A percentile compares a stretch with the other conserved stretches of the same genome.
phyloP scores from a whole-genome alignment of 257 asterid genomes.

The Lavandula angustifolia region DNA sequence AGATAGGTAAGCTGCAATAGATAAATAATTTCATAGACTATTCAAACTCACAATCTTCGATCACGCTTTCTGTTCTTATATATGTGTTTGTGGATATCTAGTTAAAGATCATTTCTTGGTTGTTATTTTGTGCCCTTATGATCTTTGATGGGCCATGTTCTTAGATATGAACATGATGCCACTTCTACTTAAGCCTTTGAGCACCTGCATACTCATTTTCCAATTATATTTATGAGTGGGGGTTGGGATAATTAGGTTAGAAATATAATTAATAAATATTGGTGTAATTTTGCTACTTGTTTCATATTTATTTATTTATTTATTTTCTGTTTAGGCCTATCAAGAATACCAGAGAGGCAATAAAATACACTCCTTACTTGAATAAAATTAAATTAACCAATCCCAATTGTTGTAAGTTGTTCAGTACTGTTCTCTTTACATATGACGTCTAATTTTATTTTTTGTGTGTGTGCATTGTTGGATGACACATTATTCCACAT shows the following conservation, averaged over 20 bases:
- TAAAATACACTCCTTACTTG: slow-evolving; percentile 17
- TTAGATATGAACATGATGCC: not conserved
- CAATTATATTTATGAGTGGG: not conserved
- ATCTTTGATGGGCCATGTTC: not conserved
- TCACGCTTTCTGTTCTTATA: too few relatives aligned
- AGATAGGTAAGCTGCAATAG: too few relatives aligned
- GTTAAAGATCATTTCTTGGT: not conserved
- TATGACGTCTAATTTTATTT: slow-evolving; percentile 21
- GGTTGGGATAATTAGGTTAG: slow-evolving; percentile 7
- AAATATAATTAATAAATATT: not conserved
- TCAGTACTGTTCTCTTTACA: slow-evolving; percentile 25
- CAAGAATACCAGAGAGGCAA: slow-evolving; percentile 45
- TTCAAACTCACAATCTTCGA: too few relatives aligned
- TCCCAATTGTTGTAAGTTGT: slow-evolving; percentile 34
- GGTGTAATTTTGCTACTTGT: slow-evolving; percentile 17
- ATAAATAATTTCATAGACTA: too few relatives aligned
- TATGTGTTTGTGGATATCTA: too few relatives aligned
- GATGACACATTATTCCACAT: slow-evolving; percentile 45
- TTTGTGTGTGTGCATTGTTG: slow-evolving; percentile 31
- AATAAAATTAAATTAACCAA: slow-evolving; percentile 37
- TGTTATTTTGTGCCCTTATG: not conserved
- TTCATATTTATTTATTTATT: not conserved
- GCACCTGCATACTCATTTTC: too few relatives aligned
- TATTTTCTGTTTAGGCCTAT: slow-evolving; percentile 35
- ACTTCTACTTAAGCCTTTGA: not conserved